These are phyloP conservation scores for Eimeria zaria DNA, from an alignment of 169 alveolate species.

Conservation along the genomic window DNA sequence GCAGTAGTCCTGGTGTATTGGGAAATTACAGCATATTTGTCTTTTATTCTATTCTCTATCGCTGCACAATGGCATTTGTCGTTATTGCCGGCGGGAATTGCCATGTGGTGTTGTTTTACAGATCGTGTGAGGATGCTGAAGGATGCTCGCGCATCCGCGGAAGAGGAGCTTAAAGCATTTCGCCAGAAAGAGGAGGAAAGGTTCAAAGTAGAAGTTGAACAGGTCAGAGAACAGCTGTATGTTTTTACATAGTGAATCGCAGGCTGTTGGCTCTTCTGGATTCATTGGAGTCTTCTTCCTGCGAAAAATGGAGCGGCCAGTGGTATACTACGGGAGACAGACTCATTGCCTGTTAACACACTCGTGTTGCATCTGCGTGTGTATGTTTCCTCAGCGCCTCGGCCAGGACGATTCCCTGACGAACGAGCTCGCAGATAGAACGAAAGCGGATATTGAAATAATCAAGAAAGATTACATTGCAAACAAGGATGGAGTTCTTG, in stretches of 20 bases:
- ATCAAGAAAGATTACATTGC: conserved; percentile 79
- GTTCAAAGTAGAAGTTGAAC: conserved; percentile 80
- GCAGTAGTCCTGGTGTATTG: neutral
- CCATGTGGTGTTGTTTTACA: neutral
- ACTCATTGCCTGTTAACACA: neutral
- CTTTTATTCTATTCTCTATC: neutral
- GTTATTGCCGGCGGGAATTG: neutral
- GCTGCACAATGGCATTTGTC: neutral
- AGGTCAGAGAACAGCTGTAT: conserved; percentile 40
- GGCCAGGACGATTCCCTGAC: conserved; percentile 84
- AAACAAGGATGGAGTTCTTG: conserved; percentile 77
- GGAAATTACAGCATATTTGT: neutral
- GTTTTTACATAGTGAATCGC: neutral
- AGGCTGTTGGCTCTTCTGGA: neutral
- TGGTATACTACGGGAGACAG: neutral
- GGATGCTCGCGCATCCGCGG: conserved; percentile 84
- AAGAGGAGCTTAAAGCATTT: conserved; percentile 83
- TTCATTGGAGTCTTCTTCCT: neutral
- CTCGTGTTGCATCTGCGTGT: neutral
- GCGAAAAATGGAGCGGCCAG: neutral
- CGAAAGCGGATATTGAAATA: conserved; percentile 79
- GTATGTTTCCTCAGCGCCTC: conserved; percentile 64
- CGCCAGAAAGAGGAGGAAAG: conserved; percentile 84
- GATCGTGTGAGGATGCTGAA: conserved; percentile 84
- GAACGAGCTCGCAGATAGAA: conserved; percentile 67